Evolutionary conservation across 352 stramenopile genomes (phyloP).

Genomic region (Globisporangium heterothallicum): DNA sequence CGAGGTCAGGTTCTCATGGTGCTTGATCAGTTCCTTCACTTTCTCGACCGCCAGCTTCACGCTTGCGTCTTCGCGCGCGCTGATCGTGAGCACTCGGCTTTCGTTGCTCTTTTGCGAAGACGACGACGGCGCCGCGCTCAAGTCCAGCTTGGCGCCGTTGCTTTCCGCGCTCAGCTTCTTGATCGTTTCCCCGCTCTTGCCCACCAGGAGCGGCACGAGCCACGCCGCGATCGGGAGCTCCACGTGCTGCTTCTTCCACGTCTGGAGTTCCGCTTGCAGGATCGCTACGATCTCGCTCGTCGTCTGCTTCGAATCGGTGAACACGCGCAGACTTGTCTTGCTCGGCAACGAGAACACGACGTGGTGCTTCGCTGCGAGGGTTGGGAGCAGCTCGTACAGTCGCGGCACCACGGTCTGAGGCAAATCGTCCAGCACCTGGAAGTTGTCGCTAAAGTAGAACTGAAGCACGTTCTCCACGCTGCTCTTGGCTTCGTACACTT

Average conservation of each 20-base stretch:
- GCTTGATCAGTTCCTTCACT: conserved; percentile 42
- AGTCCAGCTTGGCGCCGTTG: conserved; percentile 48
- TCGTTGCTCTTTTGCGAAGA: conserved; percentile 18
- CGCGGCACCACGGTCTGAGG: conserved; percentile 41
- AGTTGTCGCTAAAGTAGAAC: conserved; percentile 69
- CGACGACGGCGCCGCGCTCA: conserved; percentile 24
- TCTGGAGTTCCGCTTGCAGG: conserved; percentile 41
- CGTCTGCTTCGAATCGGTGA: conserved; percentile 55
- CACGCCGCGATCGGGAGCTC: conserved; percentile 55
- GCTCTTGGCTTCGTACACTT: conserved; percentile 70
- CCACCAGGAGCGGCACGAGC: conserved; percentile 64
- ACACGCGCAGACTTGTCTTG: conserved; percentile 56
- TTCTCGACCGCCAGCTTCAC: conserved; percentile 54
- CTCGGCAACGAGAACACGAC: conserved; percentile 57
- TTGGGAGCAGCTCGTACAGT: conserved; percentile 58
- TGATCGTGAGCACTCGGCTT: conserved; percentile 57
- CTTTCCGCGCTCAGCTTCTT: conserved; percentile 61
- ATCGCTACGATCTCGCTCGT: conserved; percentile 34
- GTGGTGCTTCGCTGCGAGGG: conserved; percentile 39
- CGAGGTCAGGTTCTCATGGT: conserved; percentile 46
- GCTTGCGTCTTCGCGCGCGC: conserved; percentile 52
- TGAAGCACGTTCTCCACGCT: conserved; percentile 70
- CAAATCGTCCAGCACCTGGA: conserved; percentile 43
- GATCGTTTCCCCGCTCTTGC: conserved; percentile 75
- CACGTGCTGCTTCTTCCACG: conserved; percentile 66